phyloP scores from a whole-genome alignment of 2,329 filamentous ascomycete genomes.

The Fusarium torulosum region DNA sequence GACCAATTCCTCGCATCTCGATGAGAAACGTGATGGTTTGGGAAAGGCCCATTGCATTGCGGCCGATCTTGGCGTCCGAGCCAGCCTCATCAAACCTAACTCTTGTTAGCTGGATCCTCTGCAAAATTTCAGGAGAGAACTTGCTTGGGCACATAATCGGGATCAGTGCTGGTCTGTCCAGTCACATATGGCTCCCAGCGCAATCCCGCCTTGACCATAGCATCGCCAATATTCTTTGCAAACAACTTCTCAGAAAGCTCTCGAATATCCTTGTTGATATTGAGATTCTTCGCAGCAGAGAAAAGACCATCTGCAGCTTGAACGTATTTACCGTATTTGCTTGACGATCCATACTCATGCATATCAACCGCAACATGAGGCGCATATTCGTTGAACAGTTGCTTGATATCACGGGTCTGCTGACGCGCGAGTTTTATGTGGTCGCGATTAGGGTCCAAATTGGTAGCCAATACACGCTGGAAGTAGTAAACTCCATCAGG shows the following conservation, averaged over 20 bases:
- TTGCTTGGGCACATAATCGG: slow-evolving; percentile 27
- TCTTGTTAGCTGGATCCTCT: rapidly evolving
- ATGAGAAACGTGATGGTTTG: slow-evolving; percentile 50
- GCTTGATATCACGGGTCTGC: slow-evolving; percentile 51
- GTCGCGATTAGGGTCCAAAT: slow-evolving; percentile 52
- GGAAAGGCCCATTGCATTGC: slow-evolving; percentile 48
- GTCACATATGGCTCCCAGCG: slow-evolving; percentile 50
- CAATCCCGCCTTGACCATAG: slow-evolving; percentile 47
- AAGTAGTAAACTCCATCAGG: slow-evolving; percentile 53
- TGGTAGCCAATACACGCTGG: slow-evolving; percentile 48
- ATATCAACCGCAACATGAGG: slow-evolving; percentile 52
- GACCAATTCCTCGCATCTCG: slow-evolving; percentile 50
- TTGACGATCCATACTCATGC: slow-evolving; percentile 49
- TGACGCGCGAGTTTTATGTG: slow-evolving; percentile 51
- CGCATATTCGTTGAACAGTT: slow-evolving; percentile 44
- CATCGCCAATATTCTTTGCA: slow-evolving; percentile 45
- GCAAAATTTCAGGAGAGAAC: rapidly evolving
- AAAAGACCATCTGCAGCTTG: slow-evolving; percentile 51
- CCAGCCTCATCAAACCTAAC: slow-evolving; percentile 46
- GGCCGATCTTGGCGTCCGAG: slow-evolving; percentile 49
- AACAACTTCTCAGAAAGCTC: slow-evolving; percentile 49
- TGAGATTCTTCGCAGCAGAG: slow-evolving; percentile 53
- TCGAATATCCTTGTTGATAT: slow-evolving; percentile 50
- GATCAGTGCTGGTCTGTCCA: slow-evolving; percentile 35
- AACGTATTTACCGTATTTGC: slow-evolving; percentile 38